Evolutionary conservation across 306 rosid genomes (phyloP), one percentile per base, ranked within the genome.

Genomic region (Rosa chinensis): DNA sequence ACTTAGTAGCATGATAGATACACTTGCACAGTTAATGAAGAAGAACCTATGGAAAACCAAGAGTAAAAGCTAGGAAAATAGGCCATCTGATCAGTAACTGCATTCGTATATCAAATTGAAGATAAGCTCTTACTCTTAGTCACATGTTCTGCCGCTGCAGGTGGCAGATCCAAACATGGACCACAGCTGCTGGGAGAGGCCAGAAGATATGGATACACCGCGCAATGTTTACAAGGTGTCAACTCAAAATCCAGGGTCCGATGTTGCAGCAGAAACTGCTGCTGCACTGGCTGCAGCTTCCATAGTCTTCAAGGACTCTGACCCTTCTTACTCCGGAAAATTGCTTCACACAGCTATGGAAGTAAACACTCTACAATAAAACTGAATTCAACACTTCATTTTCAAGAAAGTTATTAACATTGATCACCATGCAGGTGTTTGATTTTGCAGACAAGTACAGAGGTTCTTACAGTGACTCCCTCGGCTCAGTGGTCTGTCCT

Each of bases 221-320:
- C 88, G 98, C 11, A 86, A 77, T 11, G 97, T 86, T 20, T 94
- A 94, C 78, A 92, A 88, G 80, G 89, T 94, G 20, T 83, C 92
- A 2, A 20, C 92, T 73, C 89, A 89, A 81, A 92, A 77, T 62
- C 97, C 98, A 47, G 97, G 98, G 5, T 92, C 98, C 1, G 97
- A 94, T 80, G 97, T 92, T 0, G 98, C 98, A 18, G 91, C 94
- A 3, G 98, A 91, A 82, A 94, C 97, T 0, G 97, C 97, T 20
- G 98, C 98, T 11, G 95, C 97, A 49, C 70, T 94, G 77, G 97
- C 97, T 58, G 98, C 97, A 43, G 89, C 98, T 77, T 91, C 98
- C 35, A 66, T 92, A 6, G 98, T 91, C 10, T 94, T 94, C 91
- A 88, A 63, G 70, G 83, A 81, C n/a, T 90, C 97, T 0, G 87